Evolutionary conservation across 352 stramenopile species (phyloP), one percentile per base, ranked within the genome.

Genomic region (Phytophthora litchii): DNA sequence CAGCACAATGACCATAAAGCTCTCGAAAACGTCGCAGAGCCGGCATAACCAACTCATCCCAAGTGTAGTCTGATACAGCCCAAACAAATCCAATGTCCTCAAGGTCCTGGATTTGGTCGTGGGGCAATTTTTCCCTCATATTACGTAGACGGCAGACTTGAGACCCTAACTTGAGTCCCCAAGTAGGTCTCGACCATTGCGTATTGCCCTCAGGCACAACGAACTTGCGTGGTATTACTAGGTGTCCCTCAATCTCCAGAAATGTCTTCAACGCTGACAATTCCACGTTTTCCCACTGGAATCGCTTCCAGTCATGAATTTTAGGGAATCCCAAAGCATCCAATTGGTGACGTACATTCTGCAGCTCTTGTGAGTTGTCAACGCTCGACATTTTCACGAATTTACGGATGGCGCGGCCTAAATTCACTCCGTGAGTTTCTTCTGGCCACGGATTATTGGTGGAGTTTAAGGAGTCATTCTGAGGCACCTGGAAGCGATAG

Each of bases 161-260:
- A 3, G 49, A 57, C 20, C 78, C 78, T 17, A 88, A 57, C 29
- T 46, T 66, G 16, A 82, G 35, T 0, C 65, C 71, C 60, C 71
- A 80, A 12, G 70, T 75, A 3, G 70, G 6, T 27, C 55, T 56
- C 1, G 75, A 65, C 78, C 78, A 85, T 36, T 34, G 31, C 0
- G 27, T 14, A 32, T 73, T 54, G 16, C 42, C 65, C 9, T 52
- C 13, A 0, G 78, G 78, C 7, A 82, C 75, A 1, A 64, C 54
- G 59, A 85, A 85, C 5, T 52, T 66, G n/a, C 64, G 64, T 5
- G 65, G 54, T 6, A 85, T 65, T 17, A 75, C 50, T n/a, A 79
- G 40, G 59, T 85, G 17, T 4, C 70, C 72, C 13, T 74, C 9
- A 6, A 68, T 36, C 7, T 66, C 9, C 38, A 70, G 52, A 60